Evolutionary conservation across 176 grass and related monocot species (phyloP), one percentile per base, ranked within the genome.

Genomic region (Carex myosuroides): DNA sequence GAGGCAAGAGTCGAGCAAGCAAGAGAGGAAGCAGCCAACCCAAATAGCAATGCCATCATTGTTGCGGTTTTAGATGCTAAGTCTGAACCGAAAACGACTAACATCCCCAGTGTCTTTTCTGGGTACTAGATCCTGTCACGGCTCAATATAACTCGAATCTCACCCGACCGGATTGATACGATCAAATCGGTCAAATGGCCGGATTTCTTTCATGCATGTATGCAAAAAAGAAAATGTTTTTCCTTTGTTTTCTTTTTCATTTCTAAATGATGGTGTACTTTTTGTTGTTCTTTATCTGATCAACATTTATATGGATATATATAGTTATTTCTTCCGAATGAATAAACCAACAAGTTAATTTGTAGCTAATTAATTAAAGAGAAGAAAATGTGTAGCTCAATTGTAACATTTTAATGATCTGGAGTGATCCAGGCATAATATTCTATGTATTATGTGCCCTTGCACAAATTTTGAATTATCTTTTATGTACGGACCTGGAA

Each of bases 1-100:
- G 92, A 90, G 81, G 84, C 68, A 6, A 30, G 52, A 56, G 6
- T 32, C 62, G 79, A 44, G 67, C 54, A 1, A 0, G 13, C 26
- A 55, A 57, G 2, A 56, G 50, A 78, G 22, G 52, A 18, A 78
- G 29, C 24, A 1, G 13, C 52, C 6, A 32, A 78, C 6, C 24
- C 26, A 16, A 57, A 33, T 33, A 55, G 35, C 73, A 57, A 57
- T 17, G 73, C 52, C 52, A n/a, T 57, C 26, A 0, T 35, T 33
- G 13, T 78, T 29, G 22, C 73, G 13, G 14, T 77, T 56, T 57
- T 77, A 30, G 73, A 77, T 56, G 11, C 24, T 32, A 77, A 32
- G 37, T 21, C 9, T 52, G 41, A 50, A 33, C 13, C 13, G 37
- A 37, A 54, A 55, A 33, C 2, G 0, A 29, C 6, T 69, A 54